Conservation (phyloP, 805 yeast species). For the Suhomyces tanzawaensis region DNA sequence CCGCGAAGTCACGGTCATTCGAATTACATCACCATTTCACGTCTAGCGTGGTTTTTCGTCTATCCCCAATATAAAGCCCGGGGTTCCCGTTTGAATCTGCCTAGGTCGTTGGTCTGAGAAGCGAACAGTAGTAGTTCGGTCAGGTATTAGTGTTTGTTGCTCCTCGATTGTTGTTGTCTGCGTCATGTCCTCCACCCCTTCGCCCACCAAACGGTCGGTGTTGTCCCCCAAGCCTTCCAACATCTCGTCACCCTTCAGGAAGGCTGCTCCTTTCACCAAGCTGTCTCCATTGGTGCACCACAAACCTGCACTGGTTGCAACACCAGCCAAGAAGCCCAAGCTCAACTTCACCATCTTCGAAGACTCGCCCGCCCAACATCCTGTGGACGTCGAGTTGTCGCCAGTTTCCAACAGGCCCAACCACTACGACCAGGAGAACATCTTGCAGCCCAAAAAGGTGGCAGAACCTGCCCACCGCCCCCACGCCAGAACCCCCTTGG, state of each 20-base stretch:
- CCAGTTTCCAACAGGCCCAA: conserved; percentile 18
- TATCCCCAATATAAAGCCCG: too few relatives aligned
- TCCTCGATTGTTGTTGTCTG: not conserved
- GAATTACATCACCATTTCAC: not conserved
- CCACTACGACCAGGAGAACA: conserved; percentile 42
- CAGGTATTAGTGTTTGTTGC: too few relatives aligned
- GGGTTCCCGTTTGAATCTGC: too few relatives aligned
- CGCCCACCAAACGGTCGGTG: conserved; percentile 17
- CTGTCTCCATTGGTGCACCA: conserved; percentile 2
- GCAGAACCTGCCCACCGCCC: conserved; percentile 8
- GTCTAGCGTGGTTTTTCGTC: too few relatives aligned
- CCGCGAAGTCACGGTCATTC: not conserved
- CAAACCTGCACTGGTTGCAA: conserved; percentile 2
- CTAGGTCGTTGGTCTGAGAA: too few relatives aligned
- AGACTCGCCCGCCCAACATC: conserved; percentile 12
- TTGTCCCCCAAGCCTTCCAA: conserved; percentile 25
- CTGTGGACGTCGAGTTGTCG: not conserved
- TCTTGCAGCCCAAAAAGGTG: conserved; percentile 31
- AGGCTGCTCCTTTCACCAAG: conserved; percentile 2
- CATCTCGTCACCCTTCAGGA: conserved; percentile 12
- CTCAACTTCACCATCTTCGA: conserved; percentile 21
- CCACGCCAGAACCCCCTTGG: conserved; percentile 24
- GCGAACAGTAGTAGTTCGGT: too few relatives aligned
- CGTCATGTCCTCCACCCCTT: conserved; percentile 12
- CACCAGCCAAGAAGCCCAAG: conserved; percentile 14